Conservation (phyloP, 345 rosid species). For the thale cress (Arabidopsis thaliana) region TAIR10.1 NC_003071.7:733001-733500, state of each 20-base stretch:
- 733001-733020: constrained; percentile 8
- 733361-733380: background rate
- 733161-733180: background rate
- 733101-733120: background rate
- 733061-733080: background rate
- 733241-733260: background rate
- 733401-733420: background rate
- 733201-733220: background rate
- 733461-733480: too few species aligned
- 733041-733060: background rate
- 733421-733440: background rate
- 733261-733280: background rate
- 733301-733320: background rate
- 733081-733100: background rate
- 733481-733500: too few species aligned
- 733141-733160: background rate
- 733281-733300: background rate
- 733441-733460: background rate
- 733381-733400: background rate
- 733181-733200: background rate
- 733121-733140: background rate
- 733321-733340: background rate
- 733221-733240: background rate
- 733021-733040: constrained; percentile 20
- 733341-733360: background rate